Base-by-base conservation (phyloP, 129 eudicot genomes). In the carrot (Daucus carota) region DNA sequence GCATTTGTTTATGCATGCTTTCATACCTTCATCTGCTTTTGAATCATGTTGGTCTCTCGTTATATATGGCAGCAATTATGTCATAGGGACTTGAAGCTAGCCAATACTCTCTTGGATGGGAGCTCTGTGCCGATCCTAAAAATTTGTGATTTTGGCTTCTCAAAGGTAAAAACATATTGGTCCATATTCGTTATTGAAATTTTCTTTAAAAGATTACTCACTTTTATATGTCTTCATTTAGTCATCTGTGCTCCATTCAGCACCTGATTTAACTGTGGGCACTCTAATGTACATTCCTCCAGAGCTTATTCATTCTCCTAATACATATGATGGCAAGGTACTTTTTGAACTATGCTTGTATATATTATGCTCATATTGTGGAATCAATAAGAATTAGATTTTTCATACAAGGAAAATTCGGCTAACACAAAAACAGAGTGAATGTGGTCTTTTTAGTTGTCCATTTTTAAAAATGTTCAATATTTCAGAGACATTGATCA, bases 281-380 rank as follows among this genome's bases (percentile, higher is more conserved):
- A 93, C 97, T 36, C 96, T 96, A 15, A 95, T 95, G 11, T 93
- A 93, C 76, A 88, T 88, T 76, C 96, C 98, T 67, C 98, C 98
- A 11, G 97, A 93, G 80, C 36, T 62, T 13, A 92, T 93, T 85
- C 96, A 88, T 40, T 81, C 89, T 78, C 86, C 90, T n/a, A 84
- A 88, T 85, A 96, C 88, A 82, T 93, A 93, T 81, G 97, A 93
- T 86, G 98, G 98, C 74, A 93, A 93, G 91, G 98, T 93, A 80
- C 75, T 72, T 14, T 31, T 72, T 44, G 20, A 40, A 77, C 74
- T 62, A 8, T 52, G 28, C 8, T 52, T n/a, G 11, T 36, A 20
- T 26, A 52, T 5, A 22, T 22, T 22, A 22, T 22, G 48, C 43
- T 11, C 26, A 36, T 24, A 6, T 24, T 28, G 32, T 57, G 65